phyloP scores from a whole-genome alignment of 495 filamentous ascomycete species.

The Lindgomyces ingoldianus region DNA sequence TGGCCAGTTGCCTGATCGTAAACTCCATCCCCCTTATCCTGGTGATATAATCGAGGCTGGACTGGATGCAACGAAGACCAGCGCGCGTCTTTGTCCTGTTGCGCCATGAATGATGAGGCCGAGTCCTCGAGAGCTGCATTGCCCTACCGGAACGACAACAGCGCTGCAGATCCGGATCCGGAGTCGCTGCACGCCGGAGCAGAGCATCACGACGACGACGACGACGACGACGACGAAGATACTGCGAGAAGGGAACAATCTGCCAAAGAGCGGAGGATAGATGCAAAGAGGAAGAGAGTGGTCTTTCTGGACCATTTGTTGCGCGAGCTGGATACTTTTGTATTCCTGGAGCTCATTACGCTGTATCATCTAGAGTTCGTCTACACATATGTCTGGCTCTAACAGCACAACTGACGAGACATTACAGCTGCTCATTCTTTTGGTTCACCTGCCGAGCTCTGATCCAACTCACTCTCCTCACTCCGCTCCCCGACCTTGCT shows the following conservation, averaged over 20 bases:
- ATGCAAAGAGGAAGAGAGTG: constrained; percentile 54
- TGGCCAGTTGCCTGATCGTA: no score
- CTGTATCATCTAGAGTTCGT: constrained; percentile 91
- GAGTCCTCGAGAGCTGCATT: constrained; percentile 50
- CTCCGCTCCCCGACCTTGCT: constrained; percentile 71
- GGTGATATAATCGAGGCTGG: no score
- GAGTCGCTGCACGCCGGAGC: constrained; percentile 11
- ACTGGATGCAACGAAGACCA: constrained; percentile 14
- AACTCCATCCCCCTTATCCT: no score
- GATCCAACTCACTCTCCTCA: constrained; percentile 73
- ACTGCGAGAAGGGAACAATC: constrained; percentile 40
- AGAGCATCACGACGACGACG: background rate
- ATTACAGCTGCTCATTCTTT: constrained; percentile 71
- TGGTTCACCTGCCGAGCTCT: constrained; percentile 69
- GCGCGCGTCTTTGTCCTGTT: background rate
- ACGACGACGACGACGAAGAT: constrained; percentile 37
- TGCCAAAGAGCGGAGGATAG: constrained; percentile 40
- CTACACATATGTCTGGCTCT: no score
- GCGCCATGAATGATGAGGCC: constrained; percentile 66
- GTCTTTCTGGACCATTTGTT: constrained; percentile 70
- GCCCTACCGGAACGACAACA: background rate
- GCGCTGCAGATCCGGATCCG: background rate
- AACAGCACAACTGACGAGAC: constrained; percentile 11
- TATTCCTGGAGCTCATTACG: constrained; percentile 76
- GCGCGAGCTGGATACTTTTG: constrained; percentile 73